Evolutionary conservation across 208 protist species (phyloP), one percentile per base, ranked within the genome.

Genomic region (Crithidia thermophila): DNA sequence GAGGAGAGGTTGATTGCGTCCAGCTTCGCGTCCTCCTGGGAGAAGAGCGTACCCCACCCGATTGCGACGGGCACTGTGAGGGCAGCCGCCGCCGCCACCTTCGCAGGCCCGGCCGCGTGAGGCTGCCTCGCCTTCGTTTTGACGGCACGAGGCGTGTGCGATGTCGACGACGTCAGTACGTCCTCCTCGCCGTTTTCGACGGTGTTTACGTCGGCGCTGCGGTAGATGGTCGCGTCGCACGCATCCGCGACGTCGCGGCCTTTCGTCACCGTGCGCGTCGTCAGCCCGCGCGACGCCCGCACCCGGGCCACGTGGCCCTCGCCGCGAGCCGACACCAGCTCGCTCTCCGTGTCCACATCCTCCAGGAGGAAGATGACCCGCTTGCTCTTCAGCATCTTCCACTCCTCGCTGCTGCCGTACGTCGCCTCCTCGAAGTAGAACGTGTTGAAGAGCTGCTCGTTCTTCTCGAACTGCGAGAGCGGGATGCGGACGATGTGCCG

Each of bases 301-400:
- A 67, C n/a, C n/a, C 10, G 59, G 16, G 49, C 68, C 3, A 21
- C 10, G 50, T 63, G 34, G 45, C 20, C 4, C 3, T 25, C 16
- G 0, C 21, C 18, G 2, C 68, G 68, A 21, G 59, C 42, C 0
- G 43, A 34, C 36, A 75, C 59, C 18, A 68, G n/a, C 20, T 62
- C 36, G 42, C 39, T 42, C 23, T 34, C 42, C 13, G 60, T 49
- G 68, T 75, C 56, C 4, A 75, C 61, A 34, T 63, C 60, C 53
- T 75, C 68, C 6, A 75, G n/a, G 30, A 75, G 60, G 23, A 75
- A 75, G 30, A 75, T 75, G 8, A 75, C 68, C 30, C 68, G 67
- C n/a, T 40, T 49, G 60, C 43, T 68, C 28, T 18, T 68, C 21
- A 75, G 68, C 52, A 64, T 46, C 1, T 13, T n/a, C 68, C 68